Base-by-base conservation (phyloP, 1,139 yeast species). In the Kodamaea derodonti region DNA sequence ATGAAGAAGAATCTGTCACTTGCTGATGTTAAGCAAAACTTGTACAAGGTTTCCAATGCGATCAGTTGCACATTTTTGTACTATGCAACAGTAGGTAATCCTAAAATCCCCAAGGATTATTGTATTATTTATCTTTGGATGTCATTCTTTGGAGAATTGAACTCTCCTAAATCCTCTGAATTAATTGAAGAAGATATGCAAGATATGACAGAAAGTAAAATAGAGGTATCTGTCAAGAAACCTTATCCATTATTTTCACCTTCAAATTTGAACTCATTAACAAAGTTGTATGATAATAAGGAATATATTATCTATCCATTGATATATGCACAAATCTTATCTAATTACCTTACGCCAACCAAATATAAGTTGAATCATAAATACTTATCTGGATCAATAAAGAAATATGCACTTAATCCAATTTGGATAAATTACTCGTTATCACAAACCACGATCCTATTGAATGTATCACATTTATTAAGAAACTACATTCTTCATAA, bases 271-370 rank as follows among this genome's bases (percentile, higher is more conserved):
- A 17, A 25, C 6, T 38, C 38, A 34, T 37, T 63, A 12, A 34
- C 45, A 13, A 31, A 35, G 24, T 30, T 61, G n/a, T 67, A 65
- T 39, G 39, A 51, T 22, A 49, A 58, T 32, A 68, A 67, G 41
- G 65, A 67, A 36, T 56, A 39, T 32, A 30, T 65, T 9, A 48
- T 67, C 7, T 68, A 49, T 40, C 72, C 72, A 7, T 34, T 55
- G 18, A 48, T 69, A 14, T 69, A 60, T 45, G 71, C 63, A 6
- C 74, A 69, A 44, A 53, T 69, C 27, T 53, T 69, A 26, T 65
- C 72, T 26, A 66, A 67, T 40, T 67, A 65, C 46, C 51, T 69
- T 40, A 65, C 74, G 0, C 74, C 74, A 1, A 65, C 72, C 2
- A 52, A 43, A 30, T 61, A 48, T 47, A 60, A 58, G 44, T 52